Percentiles rank a stretch among this genome's conserved stretches.
These are phyloP conservation scores for Epichloe gansuensis DNA, from an alignment of 2,329 filamentous ascomycete species.

Conservation along the genomic window DNA sequence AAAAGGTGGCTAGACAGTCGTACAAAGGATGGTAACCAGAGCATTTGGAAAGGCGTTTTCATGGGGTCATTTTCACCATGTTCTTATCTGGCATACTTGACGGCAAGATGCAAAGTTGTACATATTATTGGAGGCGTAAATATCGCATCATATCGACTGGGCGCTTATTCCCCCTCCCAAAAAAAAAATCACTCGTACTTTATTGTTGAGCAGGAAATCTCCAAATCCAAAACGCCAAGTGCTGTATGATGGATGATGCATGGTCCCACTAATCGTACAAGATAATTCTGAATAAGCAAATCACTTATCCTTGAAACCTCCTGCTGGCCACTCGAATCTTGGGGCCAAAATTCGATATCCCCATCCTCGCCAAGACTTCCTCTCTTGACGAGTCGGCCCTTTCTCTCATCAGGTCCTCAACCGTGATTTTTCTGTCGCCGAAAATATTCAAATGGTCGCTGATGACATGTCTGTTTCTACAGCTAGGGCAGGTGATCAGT, in stretches of 20 bases:
- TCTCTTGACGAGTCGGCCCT: constrained; percentile 61
- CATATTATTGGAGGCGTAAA: background rate
- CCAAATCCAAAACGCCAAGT: background rate
- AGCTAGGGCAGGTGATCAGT: constrained; percentile 76
- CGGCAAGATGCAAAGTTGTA: background rate
- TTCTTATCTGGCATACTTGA: background rate
- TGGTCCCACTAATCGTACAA: background rate
- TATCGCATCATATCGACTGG: background rate
- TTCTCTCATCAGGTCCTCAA: constrained; percentile 67
- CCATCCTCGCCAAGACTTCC: constrained; percentile 63
- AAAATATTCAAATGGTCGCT: constrained; percentile 78
- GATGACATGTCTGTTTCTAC: constrained; percentile 81
- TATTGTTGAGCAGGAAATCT: background rate
- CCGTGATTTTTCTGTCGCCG: constrained; percentile 53
- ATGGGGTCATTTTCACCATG: background rate
- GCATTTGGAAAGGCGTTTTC: constrained; percentile 17
- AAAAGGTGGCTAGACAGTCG: constrained; percentile 58
- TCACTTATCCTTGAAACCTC: background rate
- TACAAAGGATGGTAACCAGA: constrained; percentile 39
- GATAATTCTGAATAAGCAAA: background rate
- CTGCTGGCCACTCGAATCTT: constrained; percentile 33
- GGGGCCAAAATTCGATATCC: constrained; percentile 88
- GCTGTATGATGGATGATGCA: background rate
- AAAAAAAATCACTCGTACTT: background rate
- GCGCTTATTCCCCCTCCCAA: background rate